phyloP scores from a whole-genome alignment of 495 filamentous ascomycete genomes.

The Penicillium diatomitis region DNA sequence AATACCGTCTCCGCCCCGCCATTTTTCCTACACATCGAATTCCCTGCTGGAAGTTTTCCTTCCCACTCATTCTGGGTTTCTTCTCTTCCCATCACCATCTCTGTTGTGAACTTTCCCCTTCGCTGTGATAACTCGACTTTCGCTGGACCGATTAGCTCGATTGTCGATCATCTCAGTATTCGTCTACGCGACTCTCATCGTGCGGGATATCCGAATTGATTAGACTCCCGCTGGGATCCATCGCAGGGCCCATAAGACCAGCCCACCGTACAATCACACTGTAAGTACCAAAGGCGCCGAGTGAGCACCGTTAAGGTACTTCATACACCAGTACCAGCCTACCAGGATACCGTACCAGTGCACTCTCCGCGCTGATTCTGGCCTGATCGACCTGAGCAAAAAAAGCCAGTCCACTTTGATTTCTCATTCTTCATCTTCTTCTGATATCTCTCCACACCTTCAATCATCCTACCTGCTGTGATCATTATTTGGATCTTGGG shows the following conservation, averaged over 20 bases:
- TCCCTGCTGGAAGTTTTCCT: not conserved
- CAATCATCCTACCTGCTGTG: not conserved
- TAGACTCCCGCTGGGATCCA: slow-evolving; percentile 24
- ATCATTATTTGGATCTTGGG: no score
- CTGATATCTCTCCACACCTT: not conserved
- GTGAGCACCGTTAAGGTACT: no score
- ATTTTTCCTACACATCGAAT: slow-evolving; percentile 17
- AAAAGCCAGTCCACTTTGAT: slow-evolving; percentile 1
- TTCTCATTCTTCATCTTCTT: not conserved
- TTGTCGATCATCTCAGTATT: slow-evolving; percentile 4
- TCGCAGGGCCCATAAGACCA: slow-evolving; percentile 14
- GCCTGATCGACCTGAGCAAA: slow-evolving; percentile 3
- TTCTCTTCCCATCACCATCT: not conserved
- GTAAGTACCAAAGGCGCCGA: no score
- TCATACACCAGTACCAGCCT: no score
- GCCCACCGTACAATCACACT: no score
- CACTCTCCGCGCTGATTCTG: slow-evolving; percentile 2
- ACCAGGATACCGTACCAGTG: not conserved
- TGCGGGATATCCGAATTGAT: slow-evolving; percentile 13
- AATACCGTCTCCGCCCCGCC: slow-evolving; percentile 9
- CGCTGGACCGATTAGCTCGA: slow-evolving; percentile 11
- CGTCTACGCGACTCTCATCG: not conserved
- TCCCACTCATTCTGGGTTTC: not conserved
- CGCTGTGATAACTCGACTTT: not conserved
- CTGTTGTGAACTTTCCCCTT: not conserved